Percentiles rank a stretch among this genome's conserved stretches.
These are phyloP conservation scores for Penstemon davidsonii DNA, from an alignment of 257 asterid genomes.

Conservation along the genomic window DNA sequence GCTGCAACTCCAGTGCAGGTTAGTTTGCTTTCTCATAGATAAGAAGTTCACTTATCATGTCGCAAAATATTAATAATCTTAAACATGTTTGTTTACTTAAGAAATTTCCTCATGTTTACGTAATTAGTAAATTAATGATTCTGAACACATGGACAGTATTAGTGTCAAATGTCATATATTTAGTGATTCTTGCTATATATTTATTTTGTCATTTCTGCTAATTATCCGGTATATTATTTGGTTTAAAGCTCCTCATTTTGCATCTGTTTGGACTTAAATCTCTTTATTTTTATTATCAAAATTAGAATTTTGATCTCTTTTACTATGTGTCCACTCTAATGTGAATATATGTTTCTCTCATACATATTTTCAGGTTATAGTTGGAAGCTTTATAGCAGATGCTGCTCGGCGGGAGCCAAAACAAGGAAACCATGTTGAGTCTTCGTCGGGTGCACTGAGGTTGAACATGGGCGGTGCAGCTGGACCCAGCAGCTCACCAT, in stretches of 20 bases:
- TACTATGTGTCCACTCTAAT: no score
- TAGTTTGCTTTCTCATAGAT: conserved; percentile 19
- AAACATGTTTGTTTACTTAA: not conserved
- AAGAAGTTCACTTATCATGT: not conserved
- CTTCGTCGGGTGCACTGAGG: conserved; percentile 28
- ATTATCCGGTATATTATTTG: not conserved
- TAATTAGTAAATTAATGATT: no score
- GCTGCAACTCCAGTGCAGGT: conserved; percentile 71
- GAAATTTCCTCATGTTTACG: not conserved
- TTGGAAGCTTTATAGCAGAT: conserved; percentile 47
- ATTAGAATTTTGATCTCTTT: not conserved
- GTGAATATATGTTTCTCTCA: not conserved
- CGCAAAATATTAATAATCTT: not conserved
- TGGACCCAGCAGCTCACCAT: conserved; percentile 50
- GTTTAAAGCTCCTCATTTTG: not conserved
- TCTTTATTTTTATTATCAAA: not conserved
- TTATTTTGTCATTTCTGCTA: no score
- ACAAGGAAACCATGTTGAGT: conserved; percentile 28
- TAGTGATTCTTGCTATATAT: no score
- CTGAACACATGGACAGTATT: not conserved
- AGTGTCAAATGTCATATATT: no score
- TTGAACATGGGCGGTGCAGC: conserved; percentile 35
- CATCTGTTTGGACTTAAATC: not conserved
- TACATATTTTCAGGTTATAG: conserved; percentile 37
- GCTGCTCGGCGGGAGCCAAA: conserved; percentile 31